Evolutionary conservation across 1,284 basidiomycete genomes (phyloP), one percentile per base, ranked within the genome.

Genomic region (Boletus mariae): DNA sequence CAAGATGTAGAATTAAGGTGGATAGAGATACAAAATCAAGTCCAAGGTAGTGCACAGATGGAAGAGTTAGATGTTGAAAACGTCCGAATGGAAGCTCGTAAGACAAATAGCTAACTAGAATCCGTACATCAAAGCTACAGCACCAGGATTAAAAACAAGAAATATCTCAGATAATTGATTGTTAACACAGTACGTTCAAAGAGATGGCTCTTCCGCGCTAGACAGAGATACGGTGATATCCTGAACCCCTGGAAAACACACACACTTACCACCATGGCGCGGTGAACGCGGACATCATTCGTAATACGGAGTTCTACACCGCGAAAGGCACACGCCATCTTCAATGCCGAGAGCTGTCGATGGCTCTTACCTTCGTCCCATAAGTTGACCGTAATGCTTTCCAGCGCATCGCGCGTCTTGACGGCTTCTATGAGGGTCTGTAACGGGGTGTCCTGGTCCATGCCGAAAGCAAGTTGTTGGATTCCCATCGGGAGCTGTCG

Each of bases 401-500:
- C 69, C 44, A 84, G 62, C 10, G 67, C 61, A 7, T 73, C 64
- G 34, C 66, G 69, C 4, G 67, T 63, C 59, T 76, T 79, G 55
- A 83, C 72, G 28, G 71, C 59, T 35, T 83, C 79, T 34, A 85
- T 64, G 28, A 85, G 67, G 10, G 75, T 71, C 58, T 77, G 76
- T 35, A 87, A 65, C 25, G 72, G 66, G 0, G 80, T 82, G 50
- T 82, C 79, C 55, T 71, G 72, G 61, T 81, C 78, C 45, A 87
- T 64, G 17, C 83, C 79, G 38, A 87, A 70, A 28, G 82, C 79
- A 38, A 87, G 61, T 55, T 82, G 79, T 59, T 79, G 73, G 20
- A 87, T 62, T 12, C 70, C 66, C 13, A 61, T 55, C 17, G 83
- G 78, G 47, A 85, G 71, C n/a, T 70, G 66, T 53, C 75, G 78